phyloP scores from a whole-genome alignment of 1,284 basidiomycete genomes.

The Omphalotus olearius region DNA sequence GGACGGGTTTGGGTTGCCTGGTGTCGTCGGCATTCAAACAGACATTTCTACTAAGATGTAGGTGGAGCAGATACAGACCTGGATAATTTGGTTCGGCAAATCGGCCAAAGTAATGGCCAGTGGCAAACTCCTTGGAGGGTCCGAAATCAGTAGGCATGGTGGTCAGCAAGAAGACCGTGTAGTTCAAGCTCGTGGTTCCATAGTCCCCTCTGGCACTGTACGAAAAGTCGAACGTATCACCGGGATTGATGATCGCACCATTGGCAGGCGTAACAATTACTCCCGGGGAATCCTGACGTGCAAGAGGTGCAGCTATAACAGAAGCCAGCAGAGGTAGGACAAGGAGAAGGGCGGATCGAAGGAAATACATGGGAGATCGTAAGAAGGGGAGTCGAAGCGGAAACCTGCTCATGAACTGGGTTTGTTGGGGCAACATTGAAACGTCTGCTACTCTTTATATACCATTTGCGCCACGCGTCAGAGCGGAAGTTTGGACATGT shows the following conservation, averaged over 20 bases:
- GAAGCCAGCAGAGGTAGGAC: constrained; percentile 14
- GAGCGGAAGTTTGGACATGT: too few relatives aligned
- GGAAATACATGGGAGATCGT: constrained; percentile 13
- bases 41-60: constrained; percentile 17
- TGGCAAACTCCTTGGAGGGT: constrained; percentile 25
- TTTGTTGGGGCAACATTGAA: too few relatives aligned
- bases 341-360: constrained; percentile 9
- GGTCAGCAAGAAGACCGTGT: constrained; percentile 33
- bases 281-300: constrained; percentile 15
- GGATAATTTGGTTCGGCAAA: constrained; percentile 37
- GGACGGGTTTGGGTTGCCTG: constrained; percentile 34
- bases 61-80: constrained; percentile 20
- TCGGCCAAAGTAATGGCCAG: constrained; percentile 35
- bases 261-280: constrained; percentile 18
- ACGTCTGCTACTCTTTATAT: too few relatives aligned
- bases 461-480: too few relatives aligned
- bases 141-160: constrained; percentile 20
- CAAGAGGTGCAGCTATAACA: constrained; percentile 16
- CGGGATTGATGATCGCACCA: constrained; percentile 26
- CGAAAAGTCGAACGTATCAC: constrained; percentile 25
- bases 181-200: constrained; percentile 35
- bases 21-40: neutral
- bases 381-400: neutral
- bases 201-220: constrained; percentile 36
- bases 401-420: too few relatives aligned